Conservation (phyloP, 306 rosid species). For the Cicer arietinum region DNA sequence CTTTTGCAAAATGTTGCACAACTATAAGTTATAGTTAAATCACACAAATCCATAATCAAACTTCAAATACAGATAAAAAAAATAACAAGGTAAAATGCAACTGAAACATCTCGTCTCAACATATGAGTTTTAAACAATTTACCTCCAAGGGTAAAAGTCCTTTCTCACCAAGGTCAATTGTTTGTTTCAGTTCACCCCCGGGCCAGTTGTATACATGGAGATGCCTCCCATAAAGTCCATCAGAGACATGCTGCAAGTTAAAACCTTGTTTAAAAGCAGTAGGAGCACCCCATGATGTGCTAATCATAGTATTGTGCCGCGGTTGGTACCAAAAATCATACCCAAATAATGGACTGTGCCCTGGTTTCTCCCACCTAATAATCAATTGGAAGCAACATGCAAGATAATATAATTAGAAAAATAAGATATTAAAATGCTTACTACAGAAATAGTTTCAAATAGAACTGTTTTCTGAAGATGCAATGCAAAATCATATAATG, state of each 20-base stretch:
- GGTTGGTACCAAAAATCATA: slow-evolving; percentile 99
- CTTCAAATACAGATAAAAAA: slow-evolving; percentile 1
- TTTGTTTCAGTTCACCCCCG: slow-evolving; percentile 91
- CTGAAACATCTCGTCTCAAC: background rate
- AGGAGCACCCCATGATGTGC: slow-evolving; percentile 99
- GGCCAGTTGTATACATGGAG: slow-evolving; percentile 93
- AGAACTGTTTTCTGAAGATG: background rate
- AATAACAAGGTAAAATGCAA: background rate
- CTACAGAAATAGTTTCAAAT: slow-evolving; percentile 4
- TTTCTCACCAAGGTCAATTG: slow-evolving; percentile 81
- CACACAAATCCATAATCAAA: slow-evolving; percentile 1
- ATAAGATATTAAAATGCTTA: slow-evolving; percentile 11
- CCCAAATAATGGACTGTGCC: slow-evolving; percentile 90
- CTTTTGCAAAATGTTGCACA: slow-evolving; percentile 18
- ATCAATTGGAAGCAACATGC: slow-evolving; percentile 16
- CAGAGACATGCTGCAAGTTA: slow-evolving; percentile 72
- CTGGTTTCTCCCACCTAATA: slow-evolving; percentile 96
- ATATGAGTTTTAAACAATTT: slow-evolving; percentile 31
- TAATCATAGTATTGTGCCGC: slow-evolving; percentile 85
- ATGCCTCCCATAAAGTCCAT: slow-evolving; percentile 88
- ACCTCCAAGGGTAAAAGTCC: slow-evolving; percentile 92
- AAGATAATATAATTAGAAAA: slow-evolving; percentile 33
- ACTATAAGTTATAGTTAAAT: slow-evolving; percentile 11
- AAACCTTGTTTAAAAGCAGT: slow-evolving; percentile 84
- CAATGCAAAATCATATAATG: slow-evolving; percentile 1